Evolutionary conservation across 257 asterid species (phyloP).

Genomic region (Solanum medicagineum): DNA sequence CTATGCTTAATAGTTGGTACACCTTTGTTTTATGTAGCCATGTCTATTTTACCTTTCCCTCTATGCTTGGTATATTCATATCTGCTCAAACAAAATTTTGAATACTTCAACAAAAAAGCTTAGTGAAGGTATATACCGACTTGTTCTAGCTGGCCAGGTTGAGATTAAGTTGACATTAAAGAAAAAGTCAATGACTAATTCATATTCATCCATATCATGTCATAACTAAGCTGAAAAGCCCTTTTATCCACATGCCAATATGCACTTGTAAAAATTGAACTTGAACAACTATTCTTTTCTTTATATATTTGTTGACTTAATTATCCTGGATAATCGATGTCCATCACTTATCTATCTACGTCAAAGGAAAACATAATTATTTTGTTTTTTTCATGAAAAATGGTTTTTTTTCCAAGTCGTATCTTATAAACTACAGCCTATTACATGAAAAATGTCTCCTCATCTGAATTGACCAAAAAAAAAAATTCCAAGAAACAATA

Average conservation of each 20-base stretch:
- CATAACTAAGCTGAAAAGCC: background rate
- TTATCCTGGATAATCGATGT: background rate
- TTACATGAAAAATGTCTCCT: background rate
- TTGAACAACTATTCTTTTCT: background rate
- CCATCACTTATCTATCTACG: background rate
- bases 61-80: background rate
- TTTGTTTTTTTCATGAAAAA: background rate
- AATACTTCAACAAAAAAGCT: background rate
- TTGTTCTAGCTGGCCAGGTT: background rate
- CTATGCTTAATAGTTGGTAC: background rate
- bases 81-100: background rate
- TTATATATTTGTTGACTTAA: background rate
- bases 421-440: background rate
- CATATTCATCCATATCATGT: background rate
- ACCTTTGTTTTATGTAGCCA: background rate
- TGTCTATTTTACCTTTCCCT: background rate
- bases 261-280: background rate
- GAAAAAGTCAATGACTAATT: background rate
- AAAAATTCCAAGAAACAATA: background rate
- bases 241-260: background rate
- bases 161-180: background rate
- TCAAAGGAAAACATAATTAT: background rate
- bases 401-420: background rate
- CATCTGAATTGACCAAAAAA: background rate
- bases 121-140: background rate